Evolutionary conservation across 345 rosid species (phyloP).

Genomic region (Sisymbrium altissimum): DNA sequence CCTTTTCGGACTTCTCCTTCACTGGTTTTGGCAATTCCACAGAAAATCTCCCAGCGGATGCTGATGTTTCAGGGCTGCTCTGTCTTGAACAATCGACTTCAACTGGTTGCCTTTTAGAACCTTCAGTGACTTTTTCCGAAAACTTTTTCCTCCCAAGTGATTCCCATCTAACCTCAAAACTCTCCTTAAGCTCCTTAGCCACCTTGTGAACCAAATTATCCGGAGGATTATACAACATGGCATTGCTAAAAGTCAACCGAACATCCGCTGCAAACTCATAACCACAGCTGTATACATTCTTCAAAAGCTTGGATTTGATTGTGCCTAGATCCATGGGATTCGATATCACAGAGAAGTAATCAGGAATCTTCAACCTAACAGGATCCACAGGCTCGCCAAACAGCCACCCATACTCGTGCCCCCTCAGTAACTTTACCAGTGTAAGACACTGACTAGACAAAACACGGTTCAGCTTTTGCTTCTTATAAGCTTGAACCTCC

Average conservation of each 20-base stretch:
- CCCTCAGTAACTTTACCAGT: slow-evolving; percentile 43
- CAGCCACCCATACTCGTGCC: slow-evolving; percentile 49
- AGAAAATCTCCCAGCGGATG: slow-evolving; percentile 15
- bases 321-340: slow-evolving; percentile 94
- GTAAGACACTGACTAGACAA: slow-evolving; percentile 48
- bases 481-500: slow-evolving; percentile 47
- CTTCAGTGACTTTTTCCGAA: slow-evolving; percentile 22
- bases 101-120: slow-evolving; percentile 1
- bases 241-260: slow-evolving; percentile 74
- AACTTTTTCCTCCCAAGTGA: slow-evolving; percentile 48
- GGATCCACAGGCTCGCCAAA: slow-evolving; percentile 82
- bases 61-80: slow-evolving; percentile 39
- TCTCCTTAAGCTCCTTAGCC: slow-evolving; percentile 44
- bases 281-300: slow-evolving; percentile 37
- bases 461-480: slow-evolving; percentile 51
- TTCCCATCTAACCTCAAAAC: slow-evolving; percentile 68
- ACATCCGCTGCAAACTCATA: slow-evolving; percentile 85
- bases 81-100: slow-evolving; percentile 35
- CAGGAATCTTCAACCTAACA: slow-evolving; percentile 56
- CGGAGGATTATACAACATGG: slow-evolving; percentile 76
- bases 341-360: slow-evolving; percentile 65
- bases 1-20: slow-evolving; percentile 27
- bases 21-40: slow-evolving; percentile 35
- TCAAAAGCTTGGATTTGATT: slow-evolving; percentile 50
- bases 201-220: slow-evolving; percentile 46